Base-by-base conservation (phyloP, 108 stramenopile genomes). In the Chaetoceros tenuissimus region DNA sequence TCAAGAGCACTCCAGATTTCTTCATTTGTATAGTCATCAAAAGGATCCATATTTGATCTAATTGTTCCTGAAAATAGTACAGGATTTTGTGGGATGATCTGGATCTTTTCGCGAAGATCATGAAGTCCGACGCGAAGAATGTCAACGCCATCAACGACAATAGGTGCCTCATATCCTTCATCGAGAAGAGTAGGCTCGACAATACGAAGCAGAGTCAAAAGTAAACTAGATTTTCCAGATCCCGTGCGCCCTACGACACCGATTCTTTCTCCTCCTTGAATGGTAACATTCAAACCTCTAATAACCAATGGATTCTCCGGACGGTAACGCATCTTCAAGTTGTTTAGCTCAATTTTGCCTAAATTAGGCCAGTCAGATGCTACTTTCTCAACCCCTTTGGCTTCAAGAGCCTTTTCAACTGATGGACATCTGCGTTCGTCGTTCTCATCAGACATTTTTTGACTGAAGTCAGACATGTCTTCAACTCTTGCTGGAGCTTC, bases 71-170 rank as follows among this genome's bases (percentile, higher is more conserved):
- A 75, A 49, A 97, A 97, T 31, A 97, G 65, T 22, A 94, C 92
- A 1, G 94, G 94, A 55, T 89, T 86, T 63, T 97, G 96, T 0
- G 96, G 96, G 48, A 98, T 94, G 31, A 98, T 94, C 19, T 91
- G 86, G n/a, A 96, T 51, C 45, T 71, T 68, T 26, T 77, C 70
- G 22, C 97, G 79, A 25, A 98, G 72, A 19, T 86, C 84, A 46
- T 73, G 49, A 31, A 98, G 73, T 7, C 95, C 94, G 31, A 96
- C 74, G 19, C 79, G 58, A 43, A 82, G 48, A 10, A 81, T 71
- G 76, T 98, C 95, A 26, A 96, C 68, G 24, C 85, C 95, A 63
- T 98, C 97, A 62, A 96, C 78, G 10, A 57, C 30, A 40, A 97
- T 63, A n/a, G 71, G 73, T 0, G 87, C 71, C 20, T 74, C 63